Conservation (phyloP, 192 early-diverging fungal species). For the Tieghemiomyces parasiticus region DNA sequence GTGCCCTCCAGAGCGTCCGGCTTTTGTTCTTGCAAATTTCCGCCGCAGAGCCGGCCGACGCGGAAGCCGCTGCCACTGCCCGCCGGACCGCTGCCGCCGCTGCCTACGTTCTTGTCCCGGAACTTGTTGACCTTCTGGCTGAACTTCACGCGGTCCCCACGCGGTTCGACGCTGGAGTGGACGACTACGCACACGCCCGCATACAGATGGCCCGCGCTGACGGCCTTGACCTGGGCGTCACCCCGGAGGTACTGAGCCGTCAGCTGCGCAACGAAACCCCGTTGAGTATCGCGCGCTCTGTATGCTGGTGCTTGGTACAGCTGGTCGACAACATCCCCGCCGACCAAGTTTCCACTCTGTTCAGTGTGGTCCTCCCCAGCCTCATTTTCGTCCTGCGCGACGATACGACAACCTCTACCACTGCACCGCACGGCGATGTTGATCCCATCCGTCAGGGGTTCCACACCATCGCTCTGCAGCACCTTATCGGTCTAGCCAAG, state of each 20-base stretch:
- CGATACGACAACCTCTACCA: too few relatives aligned
- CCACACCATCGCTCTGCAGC: slow-evolving; percentile 8
- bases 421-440: background rate
- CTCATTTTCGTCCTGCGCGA: slow-evolving; percentile 1
- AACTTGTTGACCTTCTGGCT: slow-evolving; percentile 1
- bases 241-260: background rate
- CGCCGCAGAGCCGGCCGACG: background rate
- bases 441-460: background rate
- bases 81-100: background rate
- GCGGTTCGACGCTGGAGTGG: background rate
- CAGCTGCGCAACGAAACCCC: background rate
- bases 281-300: background rate
- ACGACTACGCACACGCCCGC: background rate
- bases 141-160: background rate
- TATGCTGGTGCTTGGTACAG: slow-evolving; percentile 8
- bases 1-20: slow-evolving; percentile 8
- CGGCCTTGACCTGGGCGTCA: too few relatives aligned
- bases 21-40: slow-evolving; percentile 8
- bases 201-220: background rate
- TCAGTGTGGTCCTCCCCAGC: slow-evolving; percentile 4
- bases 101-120: slow-evolving; percentile 1
- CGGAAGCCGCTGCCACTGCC: background rate
- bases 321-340: background rate
- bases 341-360: background rate
- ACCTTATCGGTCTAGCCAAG: slow-evolving; percentile 7